phyloP scores from a whole-genome alignment of 768 basidiomycete species.

The Chalciporus piperatus region DNA sequence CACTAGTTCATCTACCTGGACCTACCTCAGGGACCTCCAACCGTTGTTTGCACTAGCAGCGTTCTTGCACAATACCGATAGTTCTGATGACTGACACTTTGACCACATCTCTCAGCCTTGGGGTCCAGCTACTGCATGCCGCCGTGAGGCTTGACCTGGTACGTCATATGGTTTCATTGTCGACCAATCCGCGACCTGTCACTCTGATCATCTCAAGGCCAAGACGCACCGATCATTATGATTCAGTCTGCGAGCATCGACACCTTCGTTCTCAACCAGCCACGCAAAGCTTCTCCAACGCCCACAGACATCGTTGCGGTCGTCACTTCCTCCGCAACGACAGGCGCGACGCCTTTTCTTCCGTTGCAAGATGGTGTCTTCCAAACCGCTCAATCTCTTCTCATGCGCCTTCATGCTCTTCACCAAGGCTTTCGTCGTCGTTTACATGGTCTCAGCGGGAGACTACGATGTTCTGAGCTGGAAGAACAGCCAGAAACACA shows the following conservation, averaged over 20 bases:
- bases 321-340: neutral
- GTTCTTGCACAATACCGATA: too few species aligned
- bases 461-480: slow-evolving; percentile 13
- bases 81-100: too few species aligned
- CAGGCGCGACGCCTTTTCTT: neutral
- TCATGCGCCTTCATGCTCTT: slow-evolving; percentile 18
- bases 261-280: neutral
- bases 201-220: neutral
- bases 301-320: neutral
- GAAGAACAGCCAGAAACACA: slow-evolving; percentile 20
- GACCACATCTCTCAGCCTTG: too few species aligned
- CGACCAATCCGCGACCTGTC: neutral
- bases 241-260: slow-evolving; percentile 10
- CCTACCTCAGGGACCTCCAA: too few species aligned
- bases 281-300: too few species aligned
- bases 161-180: neutral
- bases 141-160: too few species aligned
- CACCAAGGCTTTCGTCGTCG: slow-evolving; percentile 17
- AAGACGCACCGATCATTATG: neutral
- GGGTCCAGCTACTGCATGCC: too few species aligned
- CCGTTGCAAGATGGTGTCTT: slow-evolving; percentile 14
- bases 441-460: slow-evolving; percentile 21
- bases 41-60: too few species aligned
- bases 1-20: too few species aligned
- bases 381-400: slow-evolving; percentile 12